These are phyloP conservation scores for Ampelomyces quisqualis DNA, from an alignment of 2,329 filamentous ascomycete species.

Conservation along the genomic window DNA sequence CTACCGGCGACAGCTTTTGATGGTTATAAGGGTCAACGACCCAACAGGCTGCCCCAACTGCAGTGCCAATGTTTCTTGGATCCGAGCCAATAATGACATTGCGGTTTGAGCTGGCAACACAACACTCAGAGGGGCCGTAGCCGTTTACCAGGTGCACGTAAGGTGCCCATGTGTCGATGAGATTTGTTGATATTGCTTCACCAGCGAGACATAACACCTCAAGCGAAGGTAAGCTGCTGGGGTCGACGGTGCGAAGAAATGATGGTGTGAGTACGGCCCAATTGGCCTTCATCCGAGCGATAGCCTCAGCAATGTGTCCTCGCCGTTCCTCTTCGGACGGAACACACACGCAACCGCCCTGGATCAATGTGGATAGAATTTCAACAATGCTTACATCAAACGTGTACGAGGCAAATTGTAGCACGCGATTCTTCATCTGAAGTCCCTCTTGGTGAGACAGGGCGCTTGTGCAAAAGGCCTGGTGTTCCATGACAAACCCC, in stretches of 20 bases:
- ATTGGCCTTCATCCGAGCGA: constrained; percentile 10
- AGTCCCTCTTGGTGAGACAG: constrained; percentile 12
- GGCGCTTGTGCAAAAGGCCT: constrained; percentile 49
- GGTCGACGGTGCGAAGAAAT: constrained; percentile 51
- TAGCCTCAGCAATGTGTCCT: constrained; percentile 46
- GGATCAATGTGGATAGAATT: constrained; percentile 51
- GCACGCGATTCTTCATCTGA: constrained; percentile 22
- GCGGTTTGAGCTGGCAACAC: not conserved
- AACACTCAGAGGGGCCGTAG: constrained; percentile 17
- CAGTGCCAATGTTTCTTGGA: constrained; percentile 36
- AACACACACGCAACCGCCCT: constrained; percentile 53
- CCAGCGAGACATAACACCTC: constrained; percentile 46
- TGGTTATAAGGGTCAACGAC: constrained; percentile 23
- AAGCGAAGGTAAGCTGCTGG: constrained; percentile 45
- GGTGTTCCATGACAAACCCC: constrained; percentile 62
- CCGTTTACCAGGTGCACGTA: constrained; percentile 11
- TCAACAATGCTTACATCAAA: constrained; percentile 54
- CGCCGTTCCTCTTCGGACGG: constrained; percentile 54
- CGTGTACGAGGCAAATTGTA: constrained; percentile 59
- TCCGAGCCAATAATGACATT: constrained; percentile 56
- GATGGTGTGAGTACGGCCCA: constrained; percentile 55
- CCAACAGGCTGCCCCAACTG: constrained; percentile 49
- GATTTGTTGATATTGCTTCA: constrained; percentile 27
- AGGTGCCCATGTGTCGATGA: constrained; percentile 9
- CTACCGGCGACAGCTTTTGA: constrained; percentile 19